phyloP scores from a whole-genome alignment of 2,329 filamentous ascomycete genomes.

The Mycocentrospora acerina region DNA sequence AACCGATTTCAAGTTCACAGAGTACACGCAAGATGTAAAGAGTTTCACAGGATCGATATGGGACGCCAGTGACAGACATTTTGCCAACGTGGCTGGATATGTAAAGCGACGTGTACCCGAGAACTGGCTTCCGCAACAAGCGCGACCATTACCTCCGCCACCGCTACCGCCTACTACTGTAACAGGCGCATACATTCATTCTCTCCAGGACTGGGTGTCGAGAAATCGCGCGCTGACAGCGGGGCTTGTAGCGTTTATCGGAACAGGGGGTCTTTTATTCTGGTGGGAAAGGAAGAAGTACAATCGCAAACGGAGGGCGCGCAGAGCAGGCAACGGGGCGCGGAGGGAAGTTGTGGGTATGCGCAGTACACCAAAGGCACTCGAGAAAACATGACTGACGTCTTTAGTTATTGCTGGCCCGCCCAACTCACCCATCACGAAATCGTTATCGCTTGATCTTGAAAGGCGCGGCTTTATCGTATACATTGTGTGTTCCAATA shows the following conservation, averaged over 20 bases:
- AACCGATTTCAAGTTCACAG: constrained; percentile 51
- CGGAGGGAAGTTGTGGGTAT: constrained; percentile 75
- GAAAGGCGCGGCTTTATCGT: constrained; percentile 92
- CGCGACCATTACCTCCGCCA: constrained; percentile 59
- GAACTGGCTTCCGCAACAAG: constrained; percentile 70
- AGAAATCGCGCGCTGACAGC: constrained; percentile 74
- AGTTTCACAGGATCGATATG: constrained; percentile 72
- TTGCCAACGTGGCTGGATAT: constrained; percentile 71
- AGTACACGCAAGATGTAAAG: constrained; percentile 65
- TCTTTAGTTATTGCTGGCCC: constrained; percentile 79
- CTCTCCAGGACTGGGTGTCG: constrained; percentile 69
- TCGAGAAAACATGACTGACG: constrained; percentile 8
- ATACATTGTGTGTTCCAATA: constrained; percentile 82
- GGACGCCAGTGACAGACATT: constrained; percentile 76
- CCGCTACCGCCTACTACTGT: constrained; percentile 48
- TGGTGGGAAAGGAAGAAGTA: constrained; percentile 62
- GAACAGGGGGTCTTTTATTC: constrained; percentile 62
- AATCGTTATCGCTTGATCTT: constrained; percentile 79
- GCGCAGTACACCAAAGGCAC: neutral
- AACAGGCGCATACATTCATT: constrained; percentile 53
- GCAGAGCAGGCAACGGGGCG: constrained; percentile 77
- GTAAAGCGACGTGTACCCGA: constrained; percentile 69
- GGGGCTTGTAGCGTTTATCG: constrained; percentile 68
- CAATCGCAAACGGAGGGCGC: constrained; percentile 70
- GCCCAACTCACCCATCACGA: constrained; percentile 78